Evolutionary conservation across 768 basidiomycete genomes (phyloP).

Genomic region (Mycena amicta): DNA sequence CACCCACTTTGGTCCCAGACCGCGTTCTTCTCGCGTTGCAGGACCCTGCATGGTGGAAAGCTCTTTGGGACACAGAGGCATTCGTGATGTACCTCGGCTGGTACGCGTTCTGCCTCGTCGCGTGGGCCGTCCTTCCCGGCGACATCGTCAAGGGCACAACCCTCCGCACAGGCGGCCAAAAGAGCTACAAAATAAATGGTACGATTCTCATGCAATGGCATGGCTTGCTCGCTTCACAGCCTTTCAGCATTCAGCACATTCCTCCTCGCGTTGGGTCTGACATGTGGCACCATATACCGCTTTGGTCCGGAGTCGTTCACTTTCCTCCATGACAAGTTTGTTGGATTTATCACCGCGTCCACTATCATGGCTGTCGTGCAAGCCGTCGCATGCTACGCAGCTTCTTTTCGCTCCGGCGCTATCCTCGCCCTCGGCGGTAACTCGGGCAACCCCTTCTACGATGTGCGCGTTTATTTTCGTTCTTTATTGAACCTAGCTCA

Average conservation of each 20-base stretch:
- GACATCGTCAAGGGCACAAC: conserved; percentile 70
- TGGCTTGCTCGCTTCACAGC: background rate
- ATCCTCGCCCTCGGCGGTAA: conserved; percentile 94
- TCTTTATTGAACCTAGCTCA: conserved; percentile 2
- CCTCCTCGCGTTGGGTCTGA: conserved; percentile 76
- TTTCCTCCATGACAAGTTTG: conserved; percentile 89
- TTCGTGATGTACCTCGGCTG: conserved; percentile 77
- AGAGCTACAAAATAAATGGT: conserved; percentile 96
- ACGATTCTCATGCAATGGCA: conserved; percentile 25
- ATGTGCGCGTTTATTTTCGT: conserved; percentile 56
- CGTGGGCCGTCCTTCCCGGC: conserved; percentile 81
- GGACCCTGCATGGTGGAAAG: conserved; percentile 62
- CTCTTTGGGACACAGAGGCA: conserved; percentile 85
- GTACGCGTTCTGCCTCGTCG: conserved; percentile 85
- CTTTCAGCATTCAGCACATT: conserved; percentile 86
- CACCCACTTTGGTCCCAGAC: conserved; percentile 53
- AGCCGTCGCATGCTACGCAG: conserved; percentile 66
- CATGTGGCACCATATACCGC: conserved; percentile 67
- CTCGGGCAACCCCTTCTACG: conserved; percentile 83
- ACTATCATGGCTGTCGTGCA: conserved; percentile 78
- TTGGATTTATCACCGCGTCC: conserved; percentile 85
- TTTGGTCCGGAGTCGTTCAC: conserved; percentile 82
- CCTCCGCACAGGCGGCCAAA: conserved; percentile 74
- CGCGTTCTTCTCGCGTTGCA: conserved; percentile 51
- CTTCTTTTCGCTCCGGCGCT: conserved; percentile 68